phyloP scores from a whole-genome alignment of 176 grass and related monocot species.

The Elaeis guineensis region DNA sequence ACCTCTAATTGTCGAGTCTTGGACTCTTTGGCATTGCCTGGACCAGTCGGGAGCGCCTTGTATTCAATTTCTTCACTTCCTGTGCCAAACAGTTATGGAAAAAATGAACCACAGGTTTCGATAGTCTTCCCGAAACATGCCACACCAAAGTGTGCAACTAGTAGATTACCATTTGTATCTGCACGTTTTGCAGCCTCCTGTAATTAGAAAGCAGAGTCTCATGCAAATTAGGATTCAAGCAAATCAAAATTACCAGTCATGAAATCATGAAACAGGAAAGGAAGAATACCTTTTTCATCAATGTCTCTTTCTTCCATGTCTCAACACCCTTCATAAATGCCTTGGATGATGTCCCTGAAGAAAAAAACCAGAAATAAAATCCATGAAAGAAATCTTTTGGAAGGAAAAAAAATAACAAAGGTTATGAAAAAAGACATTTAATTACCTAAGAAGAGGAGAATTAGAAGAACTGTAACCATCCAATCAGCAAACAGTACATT shows the following conservation, averaged over 20 bases:
- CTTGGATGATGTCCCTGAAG: constrained; percentile 8
- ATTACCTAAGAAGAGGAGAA: constrained; percentile 17
- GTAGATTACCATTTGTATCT: constrained; percentile 2
- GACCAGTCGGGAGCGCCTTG: constrained; percentile 1
- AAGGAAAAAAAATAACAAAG: background rate
- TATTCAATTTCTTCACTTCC: constrained; percentile 2
- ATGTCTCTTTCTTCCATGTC: constrained; percentile 21
- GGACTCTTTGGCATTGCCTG: background rate
- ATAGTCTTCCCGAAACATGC: no score
- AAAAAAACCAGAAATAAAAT: background rate
- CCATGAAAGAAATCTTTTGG: background rate
- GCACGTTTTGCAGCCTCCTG: constrained; percentile 4
- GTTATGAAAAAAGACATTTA: background rate
- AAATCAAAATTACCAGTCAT: background rate
- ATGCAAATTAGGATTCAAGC: background rate
- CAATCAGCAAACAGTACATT: constrained; percentile 21
- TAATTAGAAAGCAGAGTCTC: background rate
- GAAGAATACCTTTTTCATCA: constrained; percentile 8
- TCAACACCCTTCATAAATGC: constrained; percentile 11
- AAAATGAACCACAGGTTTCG: no score
- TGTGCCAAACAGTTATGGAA: no score
- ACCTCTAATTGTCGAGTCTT: background rate
- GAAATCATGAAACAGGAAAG: no score
- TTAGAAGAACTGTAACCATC: constrained; percentile 21
- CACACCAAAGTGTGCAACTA: background rate